phyloP scores from a whole-genome alignment of 2,329 filamentous ascomycete species.

The Magnaporthiopsis poae region DNA sequence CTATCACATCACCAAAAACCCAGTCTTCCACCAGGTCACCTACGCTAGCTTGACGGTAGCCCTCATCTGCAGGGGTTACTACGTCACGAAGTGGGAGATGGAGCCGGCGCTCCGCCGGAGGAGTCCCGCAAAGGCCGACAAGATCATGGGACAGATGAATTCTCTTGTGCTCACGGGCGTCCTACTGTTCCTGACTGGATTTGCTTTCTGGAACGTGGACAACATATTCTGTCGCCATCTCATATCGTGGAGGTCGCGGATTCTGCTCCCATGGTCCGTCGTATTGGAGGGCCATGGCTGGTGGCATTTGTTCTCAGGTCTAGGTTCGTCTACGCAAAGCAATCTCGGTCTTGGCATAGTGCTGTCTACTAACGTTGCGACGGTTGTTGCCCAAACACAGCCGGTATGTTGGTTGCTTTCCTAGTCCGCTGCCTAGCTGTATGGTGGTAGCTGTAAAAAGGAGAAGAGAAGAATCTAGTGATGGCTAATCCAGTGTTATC shows the following conservation, averaged over 20 bases:
- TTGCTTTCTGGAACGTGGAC: slow-evolving; percentile 69
- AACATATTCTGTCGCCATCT: slow-evolving; percentile 63
- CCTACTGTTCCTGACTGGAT: slow-evolving; percentile 62
- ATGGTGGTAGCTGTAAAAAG: too few species aligned
- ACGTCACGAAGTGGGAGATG: slow-evolving; percentile 53
- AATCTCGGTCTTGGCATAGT: not conserved
- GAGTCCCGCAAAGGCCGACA: slow-evolving; percentile 39
- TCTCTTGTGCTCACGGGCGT: slow-evolving; percentile 26
- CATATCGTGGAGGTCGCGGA: slow-evolving; percentile 52
- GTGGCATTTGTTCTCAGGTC: slow-evolving; percentile 72
- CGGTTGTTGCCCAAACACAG: not conserved
- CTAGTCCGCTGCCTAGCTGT: too few species aligned
- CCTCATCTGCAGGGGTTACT: slow-evolving; percentile 64
- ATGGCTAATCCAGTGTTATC: not conserved
- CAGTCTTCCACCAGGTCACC: slow-evolving; percentile 70
- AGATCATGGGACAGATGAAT: slow-evolving; percentile 52
- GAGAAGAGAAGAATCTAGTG: too few species aligned
- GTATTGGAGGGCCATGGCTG: slow-evolving; percentile 50
- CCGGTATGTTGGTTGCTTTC: not conserved
- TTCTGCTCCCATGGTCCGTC: slow-evolving; percentile 72
- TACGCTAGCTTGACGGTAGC: slow-evolving; percentile 63
- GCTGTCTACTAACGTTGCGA: not conserved
- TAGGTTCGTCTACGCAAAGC: slow-evolving; percentile 26
- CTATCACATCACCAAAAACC: slow-evolving; percentile 75
- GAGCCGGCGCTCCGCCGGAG: slow-evolving; percentile 35